These are phyloP conservation scores for Globisporangium spiculum DNA, from an alignment of 352 stramenopile species.

Conservation along the genomic window DNA sequence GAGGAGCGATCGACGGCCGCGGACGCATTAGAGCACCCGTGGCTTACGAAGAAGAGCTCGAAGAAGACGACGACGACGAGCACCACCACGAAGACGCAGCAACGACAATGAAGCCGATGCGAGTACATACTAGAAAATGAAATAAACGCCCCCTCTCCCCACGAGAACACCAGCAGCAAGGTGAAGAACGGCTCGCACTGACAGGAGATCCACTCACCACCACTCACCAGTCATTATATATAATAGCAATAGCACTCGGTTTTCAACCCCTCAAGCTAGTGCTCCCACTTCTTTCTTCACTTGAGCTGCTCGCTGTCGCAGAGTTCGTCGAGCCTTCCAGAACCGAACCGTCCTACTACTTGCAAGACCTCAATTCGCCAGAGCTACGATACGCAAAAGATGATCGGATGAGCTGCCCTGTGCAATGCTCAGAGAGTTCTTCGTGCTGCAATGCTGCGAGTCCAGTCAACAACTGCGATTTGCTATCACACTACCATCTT, in stretches of 20 bases:
- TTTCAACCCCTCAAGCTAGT: background rate
- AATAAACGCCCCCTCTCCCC: background rate
- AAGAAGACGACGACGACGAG: background rate
- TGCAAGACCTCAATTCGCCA: background rate
- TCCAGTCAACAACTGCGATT: no score
- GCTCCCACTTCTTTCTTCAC: background rate
- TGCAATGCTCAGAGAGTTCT: background rate
- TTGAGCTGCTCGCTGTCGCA: no score
- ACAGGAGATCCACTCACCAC: conserved; percentile 2
- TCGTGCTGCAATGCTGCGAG: background rate
- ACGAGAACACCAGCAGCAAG: background rate
- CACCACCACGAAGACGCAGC: background rate
- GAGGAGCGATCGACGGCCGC: conserved; percentile 68
- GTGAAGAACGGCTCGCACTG: background rate
- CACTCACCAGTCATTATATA: conserved; percentile 5
- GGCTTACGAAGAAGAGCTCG: conserved; percentile 41
- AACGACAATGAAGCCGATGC: background rate
- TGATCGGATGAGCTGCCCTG: background rate
- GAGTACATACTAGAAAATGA: background rate
- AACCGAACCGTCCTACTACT: background rate
- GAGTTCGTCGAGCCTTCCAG: background rate
- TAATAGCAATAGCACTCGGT: conserved; percentile 3
- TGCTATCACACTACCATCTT: no score
- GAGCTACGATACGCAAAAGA: background rate
- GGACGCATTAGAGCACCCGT: conserved; percentile 71